phyloP scores from a whole-genome alignment of 2,329 filamentous ascomycete genomes.

The Chaetomiaceae sp. region DNA sequence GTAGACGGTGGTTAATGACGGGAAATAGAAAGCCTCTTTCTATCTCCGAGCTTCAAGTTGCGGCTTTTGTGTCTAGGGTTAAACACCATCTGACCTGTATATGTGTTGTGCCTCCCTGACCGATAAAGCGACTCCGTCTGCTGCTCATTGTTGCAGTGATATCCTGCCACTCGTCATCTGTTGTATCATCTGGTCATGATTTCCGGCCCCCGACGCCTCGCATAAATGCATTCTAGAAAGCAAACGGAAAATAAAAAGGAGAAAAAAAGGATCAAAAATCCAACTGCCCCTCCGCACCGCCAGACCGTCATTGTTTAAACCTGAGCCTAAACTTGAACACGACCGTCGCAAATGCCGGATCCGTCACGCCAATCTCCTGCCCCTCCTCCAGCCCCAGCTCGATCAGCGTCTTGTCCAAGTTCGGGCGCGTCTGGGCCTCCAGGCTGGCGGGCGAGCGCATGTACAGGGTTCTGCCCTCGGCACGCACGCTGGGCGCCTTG shows the following conservation, averaged over 20 bases:
- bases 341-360: slow-evolving; percentile 78
- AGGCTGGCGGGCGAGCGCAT: slow-evolving; percentile 79
- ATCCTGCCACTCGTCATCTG: slow-evolving; percentile 3
- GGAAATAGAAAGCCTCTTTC: neutral
- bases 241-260: neutral
- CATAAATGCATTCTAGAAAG: slow-evolving; percentile 13
- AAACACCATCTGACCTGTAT: neutral
- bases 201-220: slow-evolving; percentile 8
- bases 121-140: too few species aligned
- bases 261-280: neutral
- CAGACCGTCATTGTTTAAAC: slow-evolving; percentile 35
- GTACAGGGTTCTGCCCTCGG: slow-evolving; percentile 78
- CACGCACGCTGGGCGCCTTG: slow-evolving; percentile 83
- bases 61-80: neutral
- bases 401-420: slow-evolving; percentile 70
- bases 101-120: too few species aligned
- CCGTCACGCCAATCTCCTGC: slow-evolving; percentile 86
- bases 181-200: too few species aligned
- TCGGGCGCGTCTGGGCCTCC: slow-evolving; percentile 77
- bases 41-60: neutral
- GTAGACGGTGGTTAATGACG: slow-evolving; percentile 1
- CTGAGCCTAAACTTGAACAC: slow-evolving; percentile 55
- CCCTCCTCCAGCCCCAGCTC: slow-evolving; percentile 71
- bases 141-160: too few species aligned
- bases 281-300: neutral